phyloP scores from a whole-genome alignment of 495 filamentous ascomycete genomes.

The Amphirosellinia nigrospora region DNA sequence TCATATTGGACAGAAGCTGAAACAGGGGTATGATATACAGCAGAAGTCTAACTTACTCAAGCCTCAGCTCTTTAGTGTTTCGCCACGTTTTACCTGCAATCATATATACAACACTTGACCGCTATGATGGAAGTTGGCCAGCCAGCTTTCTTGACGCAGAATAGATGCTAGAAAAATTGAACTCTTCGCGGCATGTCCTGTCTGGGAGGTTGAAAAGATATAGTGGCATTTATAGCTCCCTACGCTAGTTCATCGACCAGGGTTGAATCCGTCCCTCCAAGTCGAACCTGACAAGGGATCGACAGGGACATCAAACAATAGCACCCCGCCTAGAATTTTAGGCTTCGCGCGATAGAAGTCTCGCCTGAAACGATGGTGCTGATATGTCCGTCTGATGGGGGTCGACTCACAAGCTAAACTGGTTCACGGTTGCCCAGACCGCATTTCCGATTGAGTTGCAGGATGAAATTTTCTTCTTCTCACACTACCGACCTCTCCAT shows the following conservation, averaged over 20 bases:
- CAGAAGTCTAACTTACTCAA: background rate
- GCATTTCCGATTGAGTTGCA: constrained; percentile 13
- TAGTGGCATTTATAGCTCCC: constrained; percentile 1
- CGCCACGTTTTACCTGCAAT: background rate
- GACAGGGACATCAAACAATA: constrained; percentile 32
- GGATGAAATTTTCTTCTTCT: background rate
- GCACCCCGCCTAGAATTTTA: constrained; percentile 22
- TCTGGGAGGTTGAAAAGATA: background rate
- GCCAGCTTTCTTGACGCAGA: background rate
- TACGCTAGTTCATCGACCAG: constrained; percentile 5
- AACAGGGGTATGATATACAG: constrained; percentile 12
- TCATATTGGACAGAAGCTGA: constrained; percentile 16
- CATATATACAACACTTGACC: background rate
- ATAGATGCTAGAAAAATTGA: background rate
- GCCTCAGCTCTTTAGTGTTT: constrained; percentile 10
- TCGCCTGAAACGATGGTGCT: constrained; percentile 18
- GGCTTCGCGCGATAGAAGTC: constrained; percentile 1
- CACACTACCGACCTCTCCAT: background rate
- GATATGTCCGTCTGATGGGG: constrained; percentile 13
- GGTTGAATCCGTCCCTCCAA: background rate
- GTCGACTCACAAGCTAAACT: background rate
- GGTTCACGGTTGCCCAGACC: constrained; percentile 13
- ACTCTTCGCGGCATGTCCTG: background rate
- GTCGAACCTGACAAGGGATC: constrained; percentile 19
- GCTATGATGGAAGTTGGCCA: constrained; percentile 1